A percentile compares a stretch with the other conserved stretches of the same genome.
Evolutionary conservation across 2,329 filamentous ascomycete species (phyloP).

Genomic region (Fusarium fracticaudum): DNA sequence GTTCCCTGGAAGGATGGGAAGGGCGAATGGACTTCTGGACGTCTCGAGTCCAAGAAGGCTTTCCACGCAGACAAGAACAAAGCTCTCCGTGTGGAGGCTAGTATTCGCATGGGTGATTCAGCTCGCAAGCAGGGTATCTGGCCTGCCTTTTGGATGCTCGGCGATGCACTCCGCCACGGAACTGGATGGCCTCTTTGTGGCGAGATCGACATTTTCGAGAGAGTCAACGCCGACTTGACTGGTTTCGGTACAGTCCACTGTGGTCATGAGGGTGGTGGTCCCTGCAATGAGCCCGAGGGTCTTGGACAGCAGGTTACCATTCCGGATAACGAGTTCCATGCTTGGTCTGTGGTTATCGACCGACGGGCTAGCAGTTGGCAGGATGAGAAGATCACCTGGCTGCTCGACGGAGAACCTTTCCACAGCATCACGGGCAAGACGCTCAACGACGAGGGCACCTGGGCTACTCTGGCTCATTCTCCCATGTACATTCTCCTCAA

Average conservation of each 20-base stretch:
- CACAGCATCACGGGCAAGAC: slow-evolving; percentile 54
- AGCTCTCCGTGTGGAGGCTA: slow-evolving; percentile 55
- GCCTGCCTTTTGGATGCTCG: slow-evolving; percentile 65
- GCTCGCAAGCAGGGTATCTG: slow-evolving; percentile 59
- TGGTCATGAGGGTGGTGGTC: slow-evolving; percentile 53
- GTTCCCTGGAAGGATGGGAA: slow-evolving; percentile 54
- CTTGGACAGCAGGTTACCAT: slow-evolving; percentile 49
- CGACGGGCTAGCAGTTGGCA: slow-evolving; percentile 55
- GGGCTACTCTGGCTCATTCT: slow-evolving; percentile 55
- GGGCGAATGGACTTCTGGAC: slow-evolving; percentile 60
- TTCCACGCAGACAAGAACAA: slow-evolving; percentile 55
- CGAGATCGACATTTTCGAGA: slow-evolving; percentile 62
- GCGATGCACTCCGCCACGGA: slow-evolving; percentile 57
- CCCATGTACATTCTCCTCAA: slow-evolving; percentile 59
- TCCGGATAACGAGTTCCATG: slow-evolving; percentile 59
- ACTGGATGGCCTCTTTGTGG: slow-evolving; percentile 60
- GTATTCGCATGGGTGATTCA: slow-evolving; percentile 55
- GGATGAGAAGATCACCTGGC: slow-evolving; percentile 60
- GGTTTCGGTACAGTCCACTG: slow-evolving; percentile 62
- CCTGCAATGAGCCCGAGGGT: slow-evolving; percentile 59
- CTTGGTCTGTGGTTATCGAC: slow-evolving; percentile 59
- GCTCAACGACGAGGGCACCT: slow-evolving; percentile 53
- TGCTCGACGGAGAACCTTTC: slow-evolving; percentile 56
- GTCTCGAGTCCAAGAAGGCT: slow-evolving; percentile 58
- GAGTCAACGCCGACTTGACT: slow-evolving; percentile 56